These are phyloP conservation scores for Tephrocybe sp. DNA, from an alignment of 768 basidiomycete genomes.

Conservation along the genomic window DNA sequence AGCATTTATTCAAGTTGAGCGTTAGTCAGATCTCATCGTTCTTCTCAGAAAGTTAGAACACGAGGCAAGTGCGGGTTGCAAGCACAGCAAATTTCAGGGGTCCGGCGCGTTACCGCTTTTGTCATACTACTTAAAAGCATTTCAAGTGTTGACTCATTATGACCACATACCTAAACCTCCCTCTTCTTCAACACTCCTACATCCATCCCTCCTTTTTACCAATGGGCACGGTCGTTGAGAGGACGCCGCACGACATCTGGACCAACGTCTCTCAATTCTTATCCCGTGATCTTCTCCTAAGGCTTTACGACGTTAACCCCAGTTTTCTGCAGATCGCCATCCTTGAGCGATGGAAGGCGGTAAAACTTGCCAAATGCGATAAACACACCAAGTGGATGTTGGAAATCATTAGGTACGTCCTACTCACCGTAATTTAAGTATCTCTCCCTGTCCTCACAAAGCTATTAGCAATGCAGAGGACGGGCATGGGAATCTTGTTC, in stretches of 20 bases:
- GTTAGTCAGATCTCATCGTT: too few relatives aligned
- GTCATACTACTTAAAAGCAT: too few relatives aligned
- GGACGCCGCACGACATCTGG: slow-evolving; percentile 22
- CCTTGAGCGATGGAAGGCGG: slow-evolving; percentile 16
- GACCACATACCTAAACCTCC: too few relatives aligned
- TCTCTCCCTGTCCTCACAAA: background rate
- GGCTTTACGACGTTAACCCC: slow-evolving; percentile 20
- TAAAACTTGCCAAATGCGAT: slow-evolving; percentile 19
- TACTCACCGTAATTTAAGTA: background rate
- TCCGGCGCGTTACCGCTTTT: too few relatives aligned
- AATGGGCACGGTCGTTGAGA: slow-evolving; percentile 10
- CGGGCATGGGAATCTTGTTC: slow-evolving; percentile 27
- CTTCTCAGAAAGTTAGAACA: too few relatives aligned
- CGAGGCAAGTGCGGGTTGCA: too few relatives aligned
- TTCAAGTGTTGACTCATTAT: too few relatives aligned
- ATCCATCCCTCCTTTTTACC: background rate
- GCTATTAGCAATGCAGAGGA: slow-evolving; percentile 25
- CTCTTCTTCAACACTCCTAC: background rate
- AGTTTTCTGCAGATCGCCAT: slow-evolving; percentile 19
- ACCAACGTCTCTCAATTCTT: slow-evolving; percentile 17
- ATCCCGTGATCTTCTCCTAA: slow-evolving; percentile 13
- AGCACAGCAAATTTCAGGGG: too few relatives aligned
- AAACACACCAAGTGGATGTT: slow-evolving; percentile 21
- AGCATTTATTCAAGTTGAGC: too few relatives aligned
- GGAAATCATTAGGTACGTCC: slow-evolving; percentile 19